phyloP scores from a whole-genome alignment of 176 grass and related monocot genomes.

The Juncus effusus region DNA sequence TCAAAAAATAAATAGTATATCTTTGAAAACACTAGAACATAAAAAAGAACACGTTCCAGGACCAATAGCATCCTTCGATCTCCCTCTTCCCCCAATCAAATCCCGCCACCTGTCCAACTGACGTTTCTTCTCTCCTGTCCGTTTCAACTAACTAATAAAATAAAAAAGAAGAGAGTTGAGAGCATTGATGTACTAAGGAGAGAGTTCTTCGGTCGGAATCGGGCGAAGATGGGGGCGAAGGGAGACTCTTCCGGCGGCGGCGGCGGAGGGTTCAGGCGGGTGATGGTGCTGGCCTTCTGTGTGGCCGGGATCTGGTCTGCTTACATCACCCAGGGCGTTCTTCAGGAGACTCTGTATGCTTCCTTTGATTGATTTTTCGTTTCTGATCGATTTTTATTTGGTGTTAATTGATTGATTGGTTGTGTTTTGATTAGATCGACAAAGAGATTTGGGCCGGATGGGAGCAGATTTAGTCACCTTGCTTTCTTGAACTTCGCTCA shows the following conservation, averaged over 20 bases:
- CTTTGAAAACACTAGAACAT: too few species aligned
- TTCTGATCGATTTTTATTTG: neutral
- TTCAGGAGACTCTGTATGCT: slow-evolving; percentile 86
- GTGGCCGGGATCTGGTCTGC: slow-evolving; percentile 90
- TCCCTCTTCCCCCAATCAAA: neutral
- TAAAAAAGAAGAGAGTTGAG: neutral
- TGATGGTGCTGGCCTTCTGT: slow-evolving; percentile 79
- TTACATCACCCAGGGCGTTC: slow-evolving; percentile 92
- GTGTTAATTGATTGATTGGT: slow-evolving; percentile 1
- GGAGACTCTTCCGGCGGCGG: neutral
- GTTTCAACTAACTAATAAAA: neutral
- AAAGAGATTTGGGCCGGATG: slow-evolving; percentile 84
- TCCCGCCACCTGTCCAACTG: slow-evolving; percentile 10
- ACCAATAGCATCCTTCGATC: slow-evolving; percentile 10
- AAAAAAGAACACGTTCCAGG: neutral
- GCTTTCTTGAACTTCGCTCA: slow-evolving; percentile 93
- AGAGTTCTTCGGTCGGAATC: neutral
- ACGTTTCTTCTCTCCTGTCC: neutral
- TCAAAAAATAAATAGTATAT: too few species aligned
- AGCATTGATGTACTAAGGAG: neutral
- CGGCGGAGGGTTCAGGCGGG: slow-evolving; percentile 36
- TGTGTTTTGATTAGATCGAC: slow-evolving; percentile 60
- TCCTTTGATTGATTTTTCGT: neutral
- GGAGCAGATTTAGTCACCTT: slow-evolving; percentile 79
- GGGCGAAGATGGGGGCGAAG: slow-evolving; percentile 6